A percentile compares a stretch with the other conserved stretches of the same genome.
Evolutionary conservation across 2,329 filamentous ascomycete species (phyloP).

Genomic region (Trichophyton benhamiae): DNA sequence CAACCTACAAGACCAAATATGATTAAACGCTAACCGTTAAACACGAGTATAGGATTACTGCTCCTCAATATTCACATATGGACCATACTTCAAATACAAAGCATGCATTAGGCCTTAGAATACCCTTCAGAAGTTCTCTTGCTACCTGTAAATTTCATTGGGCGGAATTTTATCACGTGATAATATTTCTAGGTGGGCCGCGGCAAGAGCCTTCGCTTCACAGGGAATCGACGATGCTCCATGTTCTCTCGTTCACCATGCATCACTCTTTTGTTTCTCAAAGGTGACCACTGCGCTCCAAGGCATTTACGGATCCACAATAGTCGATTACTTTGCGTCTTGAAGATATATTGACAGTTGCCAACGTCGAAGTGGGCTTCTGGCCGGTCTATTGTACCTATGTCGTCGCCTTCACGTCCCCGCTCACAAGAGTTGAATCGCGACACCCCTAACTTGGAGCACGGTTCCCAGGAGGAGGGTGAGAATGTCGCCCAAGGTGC

Average conservation of each 20-base stretch:
- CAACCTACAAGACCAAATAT: too few relatives aligned
- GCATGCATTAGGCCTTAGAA: too few relatives aligned
- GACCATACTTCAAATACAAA: too few relatives aligned
- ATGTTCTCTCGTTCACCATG: not conserved
- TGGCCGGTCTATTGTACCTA: slow-evolving; percentile 8
- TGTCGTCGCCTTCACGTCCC: slow-evolving; percentile 25
- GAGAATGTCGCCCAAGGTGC: not conserved
- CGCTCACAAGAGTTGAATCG: slow-evolving; percentile 18
- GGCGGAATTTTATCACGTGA: not conserved
- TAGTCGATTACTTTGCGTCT: not conserved
- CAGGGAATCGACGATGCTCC: not conserved
- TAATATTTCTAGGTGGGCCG: not conserved
- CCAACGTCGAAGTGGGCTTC: too few relatives aligned
- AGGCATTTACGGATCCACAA: not conserved
- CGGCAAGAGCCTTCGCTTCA: not conserved
- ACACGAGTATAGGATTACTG: too few relatives aligned
- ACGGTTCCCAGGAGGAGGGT: not conserved
- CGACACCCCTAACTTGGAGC: not conserved
- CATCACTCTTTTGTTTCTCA: not conserved
- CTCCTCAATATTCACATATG: too few relatives aligned
- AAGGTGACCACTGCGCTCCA: not conserved
- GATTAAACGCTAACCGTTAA: too few relatives aligned
- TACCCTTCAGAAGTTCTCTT: too few relatives aligned
- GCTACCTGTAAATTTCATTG: too few relatives aligned
- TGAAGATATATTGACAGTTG: too few relatives aligned